phyloP scores from a whole-genome alignment of 805 yeast genomes.

The Pichia gijzeniarum region DNA sequence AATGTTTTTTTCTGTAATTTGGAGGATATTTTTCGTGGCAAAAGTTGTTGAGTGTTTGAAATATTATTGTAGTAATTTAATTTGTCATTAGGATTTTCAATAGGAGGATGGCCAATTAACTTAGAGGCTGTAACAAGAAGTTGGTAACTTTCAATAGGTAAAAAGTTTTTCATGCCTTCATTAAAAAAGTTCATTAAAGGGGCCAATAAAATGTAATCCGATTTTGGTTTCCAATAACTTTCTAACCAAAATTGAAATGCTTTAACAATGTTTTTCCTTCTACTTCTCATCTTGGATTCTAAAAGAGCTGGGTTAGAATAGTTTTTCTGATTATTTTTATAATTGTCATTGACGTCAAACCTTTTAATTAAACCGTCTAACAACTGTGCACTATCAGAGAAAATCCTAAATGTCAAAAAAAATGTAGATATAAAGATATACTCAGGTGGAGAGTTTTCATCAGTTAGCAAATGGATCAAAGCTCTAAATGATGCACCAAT shows the following conservation, averaged over 20 bases:
- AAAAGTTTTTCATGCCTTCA: slow-evolving; percentile 55
- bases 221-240: slow-evolving; percentile 71
- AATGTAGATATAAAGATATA: slow-evolving; percentile 67
- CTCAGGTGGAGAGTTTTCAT: slow-evolving; percentile 58
- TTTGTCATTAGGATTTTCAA: slow-evolving; percentile 32
- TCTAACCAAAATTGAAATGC: slow-evolving; percentile 82
- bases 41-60: slow-evolving; percentile 40
- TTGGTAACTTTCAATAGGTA: slow-evolving; percentile 61
- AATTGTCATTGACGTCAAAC: slow-evolving; percentile 45
- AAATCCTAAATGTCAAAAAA: slow-evolving; percentile 69
- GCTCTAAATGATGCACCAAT: slow-evolving; percentile 71
- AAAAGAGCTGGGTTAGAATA: slow-evolving; percentile 28
- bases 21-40: slow-evolving; percentile 43
- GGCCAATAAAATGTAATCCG: slow-evolving; percentile 56
- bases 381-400: slow-evolving; percentile 59
- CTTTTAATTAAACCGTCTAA: slow-evolving; percentile 61
- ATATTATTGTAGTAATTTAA: slow-evolving; percentile 30
- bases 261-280: slow-evolving; percentile 62
- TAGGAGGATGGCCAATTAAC: slow-evolving; percentile 49
- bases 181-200: slow-evolving; percentile 73
- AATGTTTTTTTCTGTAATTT: slow-evolving; percentile 28
- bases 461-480: slow-evolving; percentile 56
- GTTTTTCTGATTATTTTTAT: slow-evolving; percentile 26
- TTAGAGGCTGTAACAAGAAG: slow-evolving; percentile 58
- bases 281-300: slow-evolving; percentile 44